These are phyloP conservation scores for Pistacia vera DNA, from an alignment of 345 rosid species.

Conservation along the genomic window DNA sequence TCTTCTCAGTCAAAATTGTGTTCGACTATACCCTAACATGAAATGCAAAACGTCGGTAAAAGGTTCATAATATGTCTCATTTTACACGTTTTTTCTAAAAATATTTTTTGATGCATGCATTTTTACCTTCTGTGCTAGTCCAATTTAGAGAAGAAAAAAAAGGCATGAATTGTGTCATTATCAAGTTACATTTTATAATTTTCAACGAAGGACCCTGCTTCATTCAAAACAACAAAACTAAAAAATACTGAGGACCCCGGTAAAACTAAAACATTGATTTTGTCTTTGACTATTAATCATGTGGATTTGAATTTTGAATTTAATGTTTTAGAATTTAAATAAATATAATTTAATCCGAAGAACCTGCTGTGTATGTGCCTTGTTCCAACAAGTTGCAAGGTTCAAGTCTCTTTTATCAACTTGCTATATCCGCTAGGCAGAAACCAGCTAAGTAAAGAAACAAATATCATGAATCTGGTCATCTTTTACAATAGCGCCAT, in stretches of 20 bases:
- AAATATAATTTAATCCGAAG: background rate
- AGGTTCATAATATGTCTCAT: too few species aligned
- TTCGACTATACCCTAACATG: too few species aligned
- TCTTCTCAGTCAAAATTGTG: too few species aligned
- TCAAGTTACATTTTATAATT: background rate
- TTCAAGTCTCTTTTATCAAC: background rate
- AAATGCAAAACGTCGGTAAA: too few species aligned
- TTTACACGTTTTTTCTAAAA: too few species aligned
- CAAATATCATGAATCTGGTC: background rate
- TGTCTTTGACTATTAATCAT: background rate
- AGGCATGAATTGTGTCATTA: background rate
- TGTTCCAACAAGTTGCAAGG: background rate
- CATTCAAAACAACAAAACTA: too few species aligned
- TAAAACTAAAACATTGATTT: conserved; percentile 8
- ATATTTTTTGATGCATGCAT: too few species aligned
- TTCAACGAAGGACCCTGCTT: background rate
- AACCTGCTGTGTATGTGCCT: background rate
- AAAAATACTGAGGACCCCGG: background rate
- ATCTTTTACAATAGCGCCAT: background rate
- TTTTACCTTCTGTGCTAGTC: too few species aligned
- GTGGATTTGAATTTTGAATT: conserved; percentile 21
- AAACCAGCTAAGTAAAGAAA: too few species aligned
- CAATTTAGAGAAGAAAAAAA: too few species aligned
- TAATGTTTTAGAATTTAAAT: background rate
- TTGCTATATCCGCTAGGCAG: background rate